Percentiles rank a stretch among this genome's conserved stretches.
phyloP scores from a whole-genome alignment of 2,329 filamentous ascomycete species.

The Stagonosporopsis cucurbitacearum region DNA sequence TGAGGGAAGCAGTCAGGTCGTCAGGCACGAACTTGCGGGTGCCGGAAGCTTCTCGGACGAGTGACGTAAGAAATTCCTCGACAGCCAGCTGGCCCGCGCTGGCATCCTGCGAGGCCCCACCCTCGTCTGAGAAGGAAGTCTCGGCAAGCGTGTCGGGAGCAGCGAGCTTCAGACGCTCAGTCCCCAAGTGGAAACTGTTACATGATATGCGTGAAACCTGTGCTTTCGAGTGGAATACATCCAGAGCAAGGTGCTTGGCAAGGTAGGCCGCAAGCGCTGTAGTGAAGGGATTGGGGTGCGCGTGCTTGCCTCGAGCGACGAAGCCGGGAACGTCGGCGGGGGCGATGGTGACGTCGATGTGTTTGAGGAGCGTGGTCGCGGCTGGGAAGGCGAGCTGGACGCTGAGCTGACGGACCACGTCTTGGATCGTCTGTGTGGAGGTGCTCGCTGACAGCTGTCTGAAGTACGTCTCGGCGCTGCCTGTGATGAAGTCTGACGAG shows the following conservation, averaged over 20 bases:
- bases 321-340: constrained; percentile 50
- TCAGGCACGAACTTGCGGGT: background rate
- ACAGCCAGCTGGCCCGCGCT: constrained; percentile 43
- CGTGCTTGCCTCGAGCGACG: constrained; percentile 33
- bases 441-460: constrained; percentile 59
- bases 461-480: constrained; percentile 61
- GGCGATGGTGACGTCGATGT: constrained; percentile 53
- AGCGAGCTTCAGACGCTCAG: constrained; percentile 50
- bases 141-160: constrained; percentile 36
- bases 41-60: constrained; percentile 39
- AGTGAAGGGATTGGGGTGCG: constrained; percentile 46
- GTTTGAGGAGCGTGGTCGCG: constrained; percentile 45
- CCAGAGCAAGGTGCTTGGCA: constrained; percentile 51
- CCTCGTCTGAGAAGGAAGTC: constrained; percentile 33
- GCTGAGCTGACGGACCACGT: constrained; percentile 43
- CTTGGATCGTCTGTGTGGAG: constrained; percentile 40
- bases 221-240: constrained; percentile 49
- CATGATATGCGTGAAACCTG: constrained; percentile 52
- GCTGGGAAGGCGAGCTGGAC: constrained; percentile 46
- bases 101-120: constrained; percentile 28
- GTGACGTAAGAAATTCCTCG: constrained; percentile 38
- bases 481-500: constrained; percentile 54
- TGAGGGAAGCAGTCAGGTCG: background rate
- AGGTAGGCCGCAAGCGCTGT: constrained; percentile 50
- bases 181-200: constrained; percentile 50